These are phyloP conservation scores for Ophiostoma sp. DNA, from an alignment of 2,329 filamentous ascomycete genomes.

Conservation along the genomic window DNA sequence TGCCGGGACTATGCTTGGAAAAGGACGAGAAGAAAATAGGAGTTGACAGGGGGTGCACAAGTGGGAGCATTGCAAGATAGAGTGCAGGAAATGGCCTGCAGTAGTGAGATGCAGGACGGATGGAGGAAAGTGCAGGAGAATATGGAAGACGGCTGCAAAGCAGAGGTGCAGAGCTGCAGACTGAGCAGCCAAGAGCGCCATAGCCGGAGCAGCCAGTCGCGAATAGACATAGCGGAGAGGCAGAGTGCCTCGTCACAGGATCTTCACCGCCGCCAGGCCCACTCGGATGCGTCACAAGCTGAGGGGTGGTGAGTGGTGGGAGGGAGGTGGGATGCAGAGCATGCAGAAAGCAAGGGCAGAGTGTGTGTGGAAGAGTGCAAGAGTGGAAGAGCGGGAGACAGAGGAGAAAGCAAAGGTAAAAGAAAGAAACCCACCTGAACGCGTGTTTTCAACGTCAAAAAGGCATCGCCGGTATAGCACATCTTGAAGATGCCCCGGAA, in stretches of 20 bases:
- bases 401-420: slow-evolving; percentile 6
- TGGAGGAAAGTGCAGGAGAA: neutral
- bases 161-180: neutral
- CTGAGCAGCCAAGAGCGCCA: neutral
- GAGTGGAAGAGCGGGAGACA: slow-evolving; percentile 17
- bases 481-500: slow-evolving; percentile 99
- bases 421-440: slow-evolving; percentile 64
- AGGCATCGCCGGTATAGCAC: slow-evolving; percentile 94
- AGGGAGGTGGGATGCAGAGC: slow-evolving; percentile 18
- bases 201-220: neutral
- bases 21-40: neutral
- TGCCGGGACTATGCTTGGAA: neutral
- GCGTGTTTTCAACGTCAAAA: slow-evolving; percentile 87
- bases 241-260: neutral
- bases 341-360: neutral
- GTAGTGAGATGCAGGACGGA: neutral
- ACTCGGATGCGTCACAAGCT: slow-evolving; percentile 6
- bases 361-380: too few relatives aligned
- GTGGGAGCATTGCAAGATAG: neutral
- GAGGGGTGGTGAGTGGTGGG: slow-evolving; percentile 13
- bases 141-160: neutral
- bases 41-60: neutral
- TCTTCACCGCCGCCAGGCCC: slow-evolving; percentile 2
- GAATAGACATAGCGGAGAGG: neutral
- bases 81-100: neutral